Evolutionary conservation across 2,329 filamentous ascomycete species (phyloP), one percentile per base, ranked within the genome.

Genomic region (Aspergillus sp.): DNA sequence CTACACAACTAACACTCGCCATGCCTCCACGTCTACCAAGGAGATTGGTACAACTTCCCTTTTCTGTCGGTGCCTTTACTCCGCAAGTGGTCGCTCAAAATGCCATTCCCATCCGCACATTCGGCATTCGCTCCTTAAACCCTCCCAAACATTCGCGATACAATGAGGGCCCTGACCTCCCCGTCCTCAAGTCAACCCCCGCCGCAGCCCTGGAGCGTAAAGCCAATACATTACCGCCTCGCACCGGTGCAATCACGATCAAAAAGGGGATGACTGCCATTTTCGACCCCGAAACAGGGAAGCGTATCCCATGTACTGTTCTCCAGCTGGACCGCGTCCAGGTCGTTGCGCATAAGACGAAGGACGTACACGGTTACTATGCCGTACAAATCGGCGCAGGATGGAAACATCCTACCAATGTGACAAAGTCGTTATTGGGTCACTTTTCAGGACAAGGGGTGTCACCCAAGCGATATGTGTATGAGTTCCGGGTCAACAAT

Each of bases 241-340:
- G 95, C 27, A 88, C 92, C 2, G 95, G 95, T 31, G 87, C 91
- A 8, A 82, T 99, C 47, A 92, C 90, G 12, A 83, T 88, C 72
- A 99, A 99, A 79, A 93, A 93, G 79, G 95, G 95, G 75, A 98
- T 99, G 90, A 96, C 92, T 44, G 93, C 90, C 59, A 78, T 97
- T 64, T 98, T 90, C 82, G 88, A 92, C 70, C 77, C 84, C 0
- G 85, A 87, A 67, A 90, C 90, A 25, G 90, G 90, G 66, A 84
- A 84, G 63, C 87, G 93, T 63, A 89, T 88, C 58, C 84, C 93
- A 19, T 96, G 92, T 81, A 99, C 95, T 14, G 89, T 99, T 53
- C 84, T 99, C 57, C 93, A 98, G 79, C 83, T 99, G 68, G 95
- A 99, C 76, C 84, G 91, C 68, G 92, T 96, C 60, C 90, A 98